Base-by-base conservation (phyloP, 1,139 yeast species). In the Candida gigantensis region DNA sequence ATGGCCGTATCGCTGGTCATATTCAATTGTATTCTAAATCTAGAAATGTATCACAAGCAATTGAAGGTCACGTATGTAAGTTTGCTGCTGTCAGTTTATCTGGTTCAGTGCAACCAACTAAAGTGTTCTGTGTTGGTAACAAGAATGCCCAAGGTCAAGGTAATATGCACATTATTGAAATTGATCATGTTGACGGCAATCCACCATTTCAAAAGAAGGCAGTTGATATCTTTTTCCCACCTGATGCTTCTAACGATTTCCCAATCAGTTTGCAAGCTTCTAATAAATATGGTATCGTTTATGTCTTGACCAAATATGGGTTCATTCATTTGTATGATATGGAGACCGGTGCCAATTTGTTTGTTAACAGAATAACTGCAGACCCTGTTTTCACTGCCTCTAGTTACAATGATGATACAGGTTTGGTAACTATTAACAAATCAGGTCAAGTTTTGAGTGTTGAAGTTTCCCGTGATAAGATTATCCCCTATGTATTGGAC, bases 31-130 rank as follows among this genome's bases (percentile, higher is more conserved):
- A 73, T 65, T 85, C 96, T 42, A 84, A 82, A 58, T 80, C 83
- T 40, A 82, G 97, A 62, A 84, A 86, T 56, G 88, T 90, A 34
- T 89, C 97, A 12, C 99, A 94, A 68, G 94, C 96, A 19, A 88
- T 94, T 53, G 97, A 94, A 58, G 98, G 98, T 50, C 98, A 94
- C 62, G 97, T 95, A 39, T 92, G 96, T 42, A 81, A 82, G 35
- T 94, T 94, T 65, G 90, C 96, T 36, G 71, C 76, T 41, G 64
- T 92, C 46, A 74, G 81, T 47, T 72, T 90, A 50, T 83, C 79
- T 38, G 92, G 90, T 35, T 88, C 90, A 30, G 52, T 80, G 16
- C 63, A 72, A 24, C 94, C 90, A 41, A 86, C 96, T 34, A 89
- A 88, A 62, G 81, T 92, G 25, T 92, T 94, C 61, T 84, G 87